Conservation (phyloP, 768 basidiomycete species). For the Cubamyces sp. region DNA sequence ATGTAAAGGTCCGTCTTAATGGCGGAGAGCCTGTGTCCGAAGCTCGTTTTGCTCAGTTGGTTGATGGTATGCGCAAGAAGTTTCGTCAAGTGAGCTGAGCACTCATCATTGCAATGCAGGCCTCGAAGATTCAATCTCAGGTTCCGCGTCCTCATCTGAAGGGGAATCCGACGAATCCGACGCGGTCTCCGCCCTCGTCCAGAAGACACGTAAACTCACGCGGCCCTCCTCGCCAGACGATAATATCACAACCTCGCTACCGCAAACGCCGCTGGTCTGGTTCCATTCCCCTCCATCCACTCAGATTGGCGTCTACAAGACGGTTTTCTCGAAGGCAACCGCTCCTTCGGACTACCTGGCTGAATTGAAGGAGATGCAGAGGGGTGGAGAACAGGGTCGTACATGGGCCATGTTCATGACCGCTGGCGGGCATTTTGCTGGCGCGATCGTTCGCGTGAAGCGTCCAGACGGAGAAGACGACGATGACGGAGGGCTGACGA, state of each 20-base stretch:
- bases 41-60: conserved; percentile 70
- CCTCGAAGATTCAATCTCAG: conserved; percentile 88
- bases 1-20: conserved; percentile 80
- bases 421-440: conserved; percentile 98
- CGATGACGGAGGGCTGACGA: conserved; percentile 40
- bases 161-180: conserved; percentile 63
- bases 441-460: conserved; percentile 80
- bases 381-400: conserved; percentile 53
- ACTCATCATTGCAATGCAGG: conserved; percentile 40
- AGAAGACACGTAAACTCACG: conserved; percentile 30
- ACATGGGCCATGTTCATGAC: conserved; percentile 96
- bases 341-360: conserved; percentile 53
- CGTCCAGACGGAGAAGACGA: conserved; percentile 43
- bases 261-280: conserved; percentile 81
- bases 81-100: background rate
- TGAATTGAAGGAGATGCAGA: conserved; percentile 70
- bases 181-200: conserved; percentile 67
- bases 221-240: conserved; percentile 52
- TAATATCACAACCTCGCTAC: conserved; percentile 39
- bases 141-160: conserved; percentile 78
- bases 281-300: conserved; percentile 87
- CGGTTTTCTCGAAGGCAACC: conserved; percentile 61
- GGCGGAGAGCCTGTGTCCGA: conserved; percentile 69
- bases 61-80: conserved; percentile 65
- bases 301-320: conserved; percentile 87